Evolutionary conservation across 306 rosid genomes (phyloP), one percentile per base, ranked within the genome.

Genomic region (Prunus salicina): DNA sequence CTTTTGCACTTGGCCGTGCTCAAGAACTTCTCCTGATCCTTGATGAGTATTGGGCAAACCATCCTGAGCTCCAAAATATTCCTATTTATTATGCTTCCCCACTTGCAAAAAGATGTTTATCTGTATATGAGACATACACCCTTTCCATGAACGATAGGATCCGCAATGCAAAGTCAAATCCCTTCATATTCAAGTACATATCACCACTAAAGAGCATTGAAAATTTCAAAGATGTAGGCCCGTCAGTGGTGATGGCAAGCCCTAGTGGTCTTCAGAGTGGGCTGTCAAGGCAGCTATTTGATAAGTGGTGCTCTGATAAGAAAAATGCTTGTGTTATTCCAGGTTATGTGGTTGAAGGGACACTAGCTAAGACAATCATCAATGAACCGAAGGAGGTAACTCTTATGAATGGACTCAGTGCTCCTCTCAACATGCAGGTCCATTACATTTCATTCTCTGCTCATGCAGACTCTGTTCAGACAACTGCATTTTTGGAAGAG

Each of bases 41-140:
- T 77, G 98, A 94, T 82, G 98, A 94, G 75, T 92, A 90, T 64
- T 94, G 98, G 98, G 87, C 93, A 5, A 92, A 85, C 80, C 98
- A 94, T 88, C 96, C 96, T 0, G 98, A 94, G 74, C 96, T 94
- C 57, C 93, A 92, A 52, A 90, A 90, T 70, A 89, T 90, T 78
- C 97, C 98, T 49, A 92, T 94, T 63, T 92, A 90, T 49, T 94
- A 94, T 87, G 98, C 98, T 82, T 94, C 98, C 62, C 98, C 98
- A 8, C 96, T 94, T 69, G 98, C 98, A 0, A 94, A 92, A 64
- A 88, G 90, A 61, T 94, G 98, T 79, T 83, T 94, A 88, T 84
- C 91, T 61, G 98, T 94, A 28, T 94, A 92, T 19, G 97, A 94
- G 89, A 94, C 98, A 1, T 94, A 92, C 86, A 94, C 94, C 68